These are phyloP conservation scores for Trichophyton mentagrophytes DNA, from an alignment of 2,329 filamentous ascomycete species.

Conservation along the genomic window DNA sequence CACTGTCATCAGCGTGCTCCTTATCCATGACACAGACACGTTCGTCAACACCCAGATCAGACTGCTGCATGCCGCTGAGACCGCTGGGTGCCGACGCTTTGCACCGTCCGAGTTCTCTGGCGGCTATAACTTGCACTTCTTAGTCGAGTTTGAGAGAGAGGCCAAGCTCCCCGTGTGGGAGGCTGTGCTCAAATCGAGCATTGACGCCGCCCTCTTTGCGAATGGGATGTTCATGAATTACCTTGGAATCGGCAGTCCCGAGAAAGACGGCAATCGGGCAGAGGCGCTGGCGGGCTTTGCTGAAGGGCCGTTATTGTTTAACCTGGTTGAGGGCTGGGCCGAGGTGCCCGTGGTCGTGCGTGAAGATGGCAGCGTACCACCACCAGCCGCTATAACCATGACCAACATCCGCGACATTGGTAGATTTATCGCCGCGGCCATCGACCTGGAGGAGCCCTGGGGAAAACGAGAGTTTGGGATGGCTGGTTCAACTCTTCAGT, in stretches of 20 bases:
- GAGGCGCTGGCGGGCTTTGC: constrained; percentile 16
- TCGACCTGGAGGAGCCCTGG: constrained; percentile 18
- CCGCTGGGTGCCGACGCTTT: constrained; percentile 35
- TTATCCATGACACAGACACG: constrained; percentile 15
- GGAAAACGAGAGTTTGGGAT: constrained; percentile 22
- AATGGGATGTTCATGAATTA: constrained; percentile 28
- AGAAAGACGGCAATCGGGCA: neutral
- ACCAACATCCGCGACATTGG: constrained; percentile 25
- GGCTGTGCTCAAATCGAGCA: constrained; percentile 17
- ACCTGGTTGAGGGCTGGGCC: constrained; percentile 17
- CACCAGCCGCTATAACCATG: constrained; percentile 18
- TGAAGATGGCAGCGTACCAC: constrained; percentile 8
- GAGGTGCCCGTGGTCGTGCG: constrained; percentile 18
- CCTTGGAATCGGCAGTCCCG: constrained; percentile 18
- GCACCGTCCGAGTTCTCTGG: constrained; percentile 33
- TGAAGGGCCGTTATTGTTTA: constrained; percentile 10
- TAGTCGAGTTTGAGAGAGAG: constrained; percentile 15
- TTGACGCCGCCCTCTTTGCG: constrained; percentile 23
- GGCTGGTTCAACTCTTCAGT: constrained; percentile 20
- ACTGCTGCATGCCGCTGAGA: constrained; percentile 32
- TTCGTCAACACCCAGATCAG: constrained; percentile 26
- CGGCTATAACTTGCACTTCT: constrained; percentile 11
- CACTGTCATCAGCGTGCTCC: constrained; percentile 19
- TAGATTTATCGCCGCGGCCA: constrained; percentile 21
- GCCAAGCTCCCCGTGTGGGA: constrained; percentile 18